phyloP scores from a whole-genome alignment of 148 eudicot genomes.

The Fagopyrum tataricum region DNA sequence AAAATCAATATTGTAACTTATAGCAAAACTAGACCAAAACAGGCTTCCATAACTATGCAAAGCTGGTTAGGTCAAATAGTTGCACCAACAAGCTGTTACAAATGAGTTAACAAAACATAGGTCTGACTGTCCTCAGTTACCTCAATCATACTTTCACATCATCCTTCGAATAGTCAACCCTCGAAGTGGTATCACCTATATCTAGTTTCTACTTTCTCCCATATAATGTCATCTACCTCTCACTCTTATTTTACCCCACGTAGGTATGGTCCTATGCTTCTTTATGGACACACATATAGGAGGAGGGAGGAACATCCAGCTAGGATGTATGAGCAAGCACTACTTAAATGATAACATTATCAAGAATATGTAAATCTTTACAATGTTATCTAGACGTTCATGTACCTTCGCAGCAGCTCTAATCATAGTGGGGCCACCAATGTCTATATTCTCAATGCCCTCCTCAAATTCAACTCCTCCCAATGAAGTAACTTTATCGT shows the following conservation, averaged over 20 bases:
- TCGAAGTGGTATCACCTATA: background rate
- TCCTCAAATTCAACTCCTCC: conserved; percentile 73
- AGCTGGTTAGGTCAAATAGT: background rate
- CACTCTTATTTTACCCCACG: background rate
- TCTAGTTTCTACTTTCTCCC: background rate
- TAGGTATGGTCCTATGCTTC: background rate
- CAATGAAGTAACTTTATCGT: conserved; percentile 76
- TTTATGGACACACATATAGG: background rate
- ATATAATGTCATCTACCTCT: background rate
- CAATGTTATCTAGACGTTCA: background rate
- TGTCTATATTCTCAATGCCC: conserved; percentile 96
- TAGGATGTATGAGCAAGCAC: background rate
- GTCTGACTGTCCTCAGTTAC: background rate
- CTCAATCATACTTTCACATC: background rate
- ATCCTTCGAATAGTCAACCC: background rate
- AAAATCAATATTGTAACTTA: background rate
- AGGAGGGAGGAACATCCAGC: background rate
- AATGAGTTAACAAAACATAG: background rate
- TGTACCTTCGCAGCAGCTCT: conserved; percentile 98
- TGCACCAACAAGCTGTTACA: background rate
- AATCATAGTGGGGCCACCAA: conserved; percentile 98
- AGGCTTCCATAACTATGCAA: background rate
- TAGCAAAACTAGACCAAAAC: background rate
- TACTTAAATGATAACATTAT: background rate
- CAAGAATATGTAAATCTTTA: background rate